A percentile compares a stretch with the other conserved stretches of the same genome.
phyloP scores from a whole-genome alignment of 305 asterid species.

The Fraxinus floribunda region DNA sequence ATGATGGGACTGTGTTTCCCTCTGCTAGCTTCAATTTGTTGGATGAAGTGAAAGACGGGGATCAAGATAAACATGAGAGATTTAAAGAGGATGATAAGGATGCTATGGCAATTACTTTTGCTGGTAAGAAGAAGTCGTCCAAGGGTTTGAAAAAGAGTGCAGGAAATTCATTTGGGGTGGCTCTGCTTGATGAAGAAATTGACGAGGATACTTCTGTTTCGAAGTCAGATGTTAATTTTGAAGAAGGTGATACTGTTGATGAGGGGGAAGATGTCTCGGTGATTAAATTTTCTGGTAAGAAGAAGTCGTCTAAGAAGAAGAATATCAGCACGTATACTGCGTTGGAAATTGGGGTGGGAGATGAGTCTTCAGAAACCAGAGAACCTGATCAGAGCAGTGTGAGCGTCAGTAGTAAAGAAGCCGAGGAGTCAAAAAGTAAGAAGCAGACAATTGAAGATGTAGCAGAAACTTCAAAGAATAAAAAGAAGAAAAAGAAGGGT shows the following conservation, averaged over 20 bases:
- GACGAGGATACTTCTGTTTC: constrained; percentile 45
- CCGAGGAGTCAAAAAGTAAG: constrained; percentile 38
- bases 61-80: constrained; percentile 29
- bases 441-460: constrained; percentile 45
- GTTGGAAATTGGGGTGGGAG: constrained; percentile 32
- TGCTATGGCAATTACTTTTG: constrained; percentile 33
- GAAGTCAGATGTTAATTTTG: constrained; percentile 34
- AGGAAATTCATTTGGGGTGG: constrained; percentile 45
- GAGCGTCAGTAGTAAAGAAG: constrained; percentile 22
- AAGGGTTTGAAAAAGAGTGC: constrained; percentile 46
- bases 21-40: constrained; percentile 43
- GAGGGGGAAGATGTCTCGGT: constrained; percentile 48
- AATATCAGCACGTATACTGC: constrained; percentile 35
- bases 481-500: constrained; percentile 67
- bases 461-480: constrained; percentile 62
- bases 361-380: constrained; percentile 31
- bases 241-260: constrained; percentile 38
- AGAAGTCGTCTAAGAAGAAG: constrained; percentile 79
- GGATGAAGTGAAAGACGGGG: constrained; percentile 40
- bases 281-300: constrained; percentile 73
- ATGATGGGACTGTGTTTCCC: constrained; percentile 32
- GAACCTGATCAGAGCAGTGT: constrained; percentile 35
- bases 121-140: constrained; percentile 52
- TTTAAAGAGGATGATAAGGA: constrained; percentile 27
- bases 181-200: constrained; percentile 53